A percentile compares a stretch with the other conserved stretches of the same genome.
phyloP scores from a whole-genome alignment of 2,329 filamentous ascomycete genomes.

The Cladosporium sphaerospermum region DNA sequence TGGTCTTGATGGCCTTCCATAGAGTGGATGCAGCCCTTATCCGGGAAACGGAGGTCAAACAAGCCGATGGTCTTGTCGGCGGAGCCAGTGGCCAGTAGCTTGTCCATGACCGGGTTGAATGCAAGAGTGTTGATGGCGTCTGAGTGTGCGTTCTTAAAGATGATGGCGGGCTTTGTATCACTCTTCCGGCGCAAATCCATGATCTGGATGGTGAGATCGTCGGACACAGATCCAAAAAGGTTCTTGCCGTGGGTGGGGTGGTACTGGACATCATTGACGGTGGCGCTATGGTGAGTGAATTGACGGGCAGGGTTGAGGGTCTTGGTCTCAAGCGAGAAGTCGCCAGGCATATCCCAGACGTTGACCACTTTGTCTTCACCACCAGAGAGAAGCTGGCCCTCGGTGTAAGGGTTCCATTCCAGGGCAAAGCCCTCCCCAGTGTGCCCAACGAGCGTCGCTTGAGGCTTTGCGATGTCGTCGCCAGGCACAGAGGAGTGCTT shows the following conservation, averaged over 20 bases:
- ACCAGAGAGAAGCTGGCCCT: constrained; percentile 79
- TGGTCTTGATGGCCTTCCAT: constrained; percentile 83
- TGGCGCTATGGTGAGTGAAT: constrained; percentile 81
- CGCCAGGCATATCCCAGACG: constrained; percentile 78
- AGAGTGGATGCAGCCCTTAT: constrained; percentile 79
- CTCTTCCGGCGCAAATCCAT: constrained; percentile 69
- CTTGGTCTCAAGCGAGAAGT: constrained; percentile 63
- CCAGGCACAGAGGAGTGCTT: constrained; percentile 77
- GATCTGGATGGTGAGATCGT: constrained; percentile 89
- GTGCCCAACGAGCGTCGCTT: constrained; percentile 81
- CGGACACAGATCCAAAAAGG: constrained; percentile 87
- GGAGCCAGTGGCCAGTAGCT: constrained; percentile 83
- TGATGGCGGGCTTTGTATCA: constrained; percentile 46
- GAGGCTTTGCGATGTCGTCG: constrained; percentile 61
- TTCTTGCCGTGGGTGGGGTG: constrained; percentile 73
- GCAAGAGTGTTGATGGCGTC: constrained; percentile 95
- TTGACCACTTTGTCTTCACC: constrained; percentile 89
- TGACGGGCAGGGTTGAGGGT: constrained; percentile 64
- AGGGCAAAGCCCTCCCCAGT: constrained; percentile 85
- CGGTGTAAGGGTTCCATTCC: constrained; percentile 80
- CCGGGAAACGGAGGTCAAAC: constrained; percentile 71
- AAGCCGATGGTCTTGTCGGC: constrained; percentile 92
- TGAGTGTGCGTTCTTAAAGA: constrained; percentile 70
- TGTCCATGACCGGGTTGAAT: constrained; percentile 89
- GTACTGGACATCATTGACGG: constrained; percentile 96